Evolutionary conservation across 2,329 filamentous ascomycete genomes (phyloP), one percentile per base, ranked within the genome.

Genomic region (Chlorencoelia australis): DNA sequence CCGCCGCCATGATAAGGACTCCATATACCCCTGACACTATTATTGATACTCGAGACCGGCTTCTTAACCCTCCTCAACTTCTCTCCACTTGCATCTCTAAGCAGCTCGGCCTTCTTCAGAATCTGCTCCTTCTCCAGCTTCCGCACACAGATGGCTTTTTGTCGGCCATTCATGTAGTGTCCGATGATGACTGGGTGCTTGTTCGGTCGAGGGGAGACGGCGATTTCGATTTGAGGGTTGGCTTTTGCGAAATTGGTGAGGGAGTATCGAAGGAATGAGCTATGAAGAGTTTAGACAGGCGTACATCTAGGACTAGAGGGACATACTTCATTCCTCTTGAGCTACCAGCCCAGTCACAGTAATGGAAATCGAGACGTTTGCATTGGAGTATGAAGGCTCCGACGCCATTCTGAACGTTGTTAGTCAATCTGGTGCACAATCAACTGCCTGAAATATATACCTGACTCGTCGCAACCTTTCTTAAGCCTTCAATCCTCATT

Each of bases 331-430:
- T 95, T 57, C 91, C 91, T 55, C 68, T 77, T 24, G 89, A 96
- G 61, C 85, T 94, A 45, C 88, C 91, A 40, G 83, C 85, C 75
- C 82, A 88, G 71, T 96, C 87, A 69, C 91, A 96, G 68, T 94
- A 98, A 67, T 94, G 84, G 57, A 98, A 85, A 61, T 94, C 85
- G 60, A 98, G 69, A 58, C 81, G 83, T 70, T 86, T 94, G 77
- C 91, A 98, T 68, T 94, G 89, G 40, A 95, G 75, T 63, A 98
- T 85, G 69, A 96, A 96, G 59, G 88, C 84, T 55, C 89, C 89
- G 50, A 96, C 72, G 71, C 91, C 91, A 68, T 98, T 96, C 88
- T 96, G 54, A 5, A 36, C 38, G 10, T 18, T n/a, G 29, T 51
- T 35, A 53, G 44, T 36, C 21, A 19, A 7, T 7, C 17, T 15